Base-by-base conservation (phyloP, 768 basidiomycete species). In the Trichaptum fuscoviolaceum region DNA sequence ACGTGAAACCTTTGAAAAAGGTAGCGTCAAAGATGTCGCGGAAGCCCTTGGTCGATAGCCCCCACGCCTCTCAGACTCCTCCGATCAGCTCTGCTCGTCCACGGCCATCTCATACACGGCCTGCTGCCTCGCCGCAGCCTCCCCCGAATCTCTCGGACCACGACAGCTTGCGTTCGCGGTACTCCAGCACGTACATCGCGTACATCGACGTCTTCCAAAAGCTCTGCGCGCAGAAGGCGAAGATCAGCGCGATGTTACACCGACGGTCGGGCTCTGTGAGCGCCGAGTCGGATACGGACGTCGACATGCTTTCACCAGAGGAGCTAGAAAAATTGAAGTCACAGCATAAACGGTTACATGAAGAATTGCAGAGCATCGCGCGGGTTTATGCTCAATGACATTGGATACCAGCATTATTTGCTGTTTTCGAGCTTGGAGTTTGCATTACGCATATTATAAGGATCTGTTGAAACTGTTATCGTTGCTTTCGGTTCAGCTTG, bases 301-400 rank as follows among this genome's bases (percentile, higher is more conserved):
- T 79, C 23, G 85, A 86, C 61, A 66, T 88, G 52, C 73, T 88
- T 79, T 82, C 82, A 67, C 72, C 77, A 2, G 85, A 88, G 35
- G 87, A 86, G 18, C 68, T 89, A 66, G 70, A 74, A 64, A 79
- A 77, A 64, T 70, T 88, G 26, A 79, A 75, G 63, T 70, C 71
- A 9, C 80, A 83, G 9, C 80, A 87, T 70, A 77, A 78, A 67
- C 77, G 77, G 58, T 77, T 83, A 68, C 78, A 80, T 70, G 79
- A 79, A n/a, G 88, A 89, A 70, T 71, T 90, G 42, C 80, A 84
- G 71, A 77, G 72, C 64, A 85, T 90, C 62, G 80, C 73, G 23
- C 73, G 75, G 7, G 73, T 79, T 26, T 83, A 80, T 67, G 69
- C 70, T 61, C 59, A 34, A 34, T 61, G 59, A 61, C 24, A 34